Evolutionary conservation across 2,329 filamentous ascomycete species (phyloP).

Genomic region (Celoporthe dispersa): DNA sequence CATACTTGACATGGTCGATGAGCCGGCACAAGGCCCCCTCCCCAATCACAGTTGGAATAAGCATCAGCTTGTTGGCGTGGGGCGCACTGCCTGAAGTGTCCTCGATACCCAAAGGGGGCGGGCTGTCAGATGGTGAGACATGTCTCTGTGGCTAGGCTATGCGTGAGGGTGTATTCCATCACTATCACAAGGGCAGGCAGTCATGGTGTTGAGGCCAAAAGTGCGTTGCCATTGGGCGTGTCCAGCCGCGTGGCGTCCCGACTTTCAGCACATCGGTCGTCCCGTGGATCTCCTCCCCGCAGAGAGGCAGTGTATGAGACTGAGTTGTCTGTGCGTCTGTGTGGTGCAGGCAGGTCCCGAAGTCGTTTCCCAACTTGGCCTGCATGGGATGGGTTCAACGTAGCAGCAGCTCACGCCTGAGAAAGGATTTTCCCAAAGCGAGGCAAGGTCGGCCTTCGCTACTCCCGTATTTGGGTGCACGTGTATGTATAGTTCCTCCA

Average conservation of each 20-base stretch:
- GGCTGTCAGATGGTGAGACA: not conserved
- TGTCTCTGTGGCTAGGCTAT: not conserved
- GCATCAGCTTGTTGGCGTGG: not conserved
- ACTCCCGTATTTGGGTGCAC: not conserved
- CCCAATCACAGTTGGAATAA: not conserved
- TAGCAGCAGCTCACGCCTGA: not conserved
- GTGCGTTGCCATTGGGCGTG: conserved; percentile 5
- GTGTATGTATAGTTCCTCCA: not conserved
- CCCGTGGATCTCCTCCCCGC: not conserved
- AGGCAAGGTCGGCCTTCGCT: not conserved
- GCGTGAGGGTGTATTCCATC: not conserved
- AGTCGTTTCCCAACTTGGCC: not conserved
- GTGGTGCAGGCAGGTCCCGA: not conserved
- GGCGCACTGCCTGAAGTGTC: not conserved
- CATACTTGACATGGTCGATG: not conserved
- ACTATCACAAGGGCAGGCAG: not conserved
- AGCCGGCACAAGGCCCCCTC: not conserved
- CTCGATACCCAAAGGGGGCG: not conserved
- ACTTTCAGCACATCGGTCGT: conserved; percentile 1
- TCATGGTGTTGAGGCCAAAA: conserved; percentile 3
- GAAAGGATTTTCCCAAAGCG: not conserved
- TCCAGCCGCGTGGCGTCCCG: conserved; percentile 1
- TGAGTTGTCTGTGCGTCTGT: not conserved
- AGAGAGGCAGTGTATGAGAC: not conserved
- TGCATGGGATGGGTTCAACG: not conserved